Evolutionary conservation across 2,329 filamentous ascomycete genomes (phyloP).

Genomic region (Ophiocordyceps camponoti-rufipedis): DNA sequence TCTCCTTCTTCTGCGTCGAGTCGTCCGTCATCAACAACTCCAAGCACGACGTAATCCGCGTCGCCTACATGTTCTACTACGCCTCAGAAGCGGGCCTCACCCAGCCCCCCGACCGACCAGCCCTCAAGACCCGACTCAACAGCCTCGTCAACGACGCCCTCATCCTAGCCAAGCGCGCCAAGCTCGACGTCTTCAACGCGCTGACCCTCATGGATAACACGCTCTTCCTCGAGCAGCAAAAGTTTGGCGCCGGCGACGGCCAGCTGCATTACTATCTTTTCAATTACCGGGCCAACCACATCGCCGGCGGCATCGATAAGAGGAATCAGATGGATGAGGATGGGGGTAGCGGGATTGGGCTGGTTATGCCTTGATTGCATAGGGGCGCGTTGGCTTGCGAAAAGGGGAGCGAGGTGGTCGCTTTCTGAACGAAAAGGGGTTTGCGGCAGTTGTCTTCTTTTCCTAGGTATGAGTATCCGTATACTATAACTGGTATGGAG

Average conservation of each 20-base stretch:
- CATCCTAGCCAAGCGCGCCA: constrained; percentile 63
- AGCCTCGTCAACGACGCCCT: constrained; percentile 67
- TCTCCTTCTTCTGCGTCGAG: constrained; percentile 91
- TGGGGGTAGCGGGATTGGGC: constrained; percentile 68
- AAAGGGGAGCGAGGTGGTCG: no score
- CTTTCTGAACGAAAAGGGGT: no score
- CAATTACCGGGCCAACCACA: constrained; percentile 82
- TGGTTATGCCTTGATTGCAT: constrained; percentile 49
- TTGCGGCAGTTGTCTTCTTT: no score
- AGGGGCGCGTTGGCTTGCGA: not conserved
- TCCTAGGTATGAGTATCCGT: no score
- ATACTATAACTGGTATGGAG: no score
- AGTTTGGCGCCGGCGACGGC: constrained; percentile 87
- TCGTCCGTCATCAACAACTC: constrained; percentile 75
- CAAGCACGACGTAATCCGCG: constrained; percentile 63
- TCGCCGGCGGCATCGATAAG: constrained; percentile 68
- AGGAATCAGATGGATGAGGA: constrained; percentile 62
- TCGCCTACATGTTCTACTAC: constrained; percentile 96
- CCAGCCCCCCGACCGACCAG: constrained; percentile 30
- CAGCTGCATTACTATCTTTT: constrained; percentile 95
- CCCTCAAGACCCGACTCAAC: constrained; percentile 66
- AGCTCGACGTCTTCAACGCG: constrained; percentile 95
- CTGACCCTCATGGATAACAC: constrained; percentile 87
- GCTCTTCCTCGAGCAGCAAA: constrained; percentile 82
- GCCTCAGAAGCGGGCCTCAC: constrained; percentile 63